Evolutionary conservation across 83 land plant species (phyloP).

Genomic region (Picea abies): DNA sequence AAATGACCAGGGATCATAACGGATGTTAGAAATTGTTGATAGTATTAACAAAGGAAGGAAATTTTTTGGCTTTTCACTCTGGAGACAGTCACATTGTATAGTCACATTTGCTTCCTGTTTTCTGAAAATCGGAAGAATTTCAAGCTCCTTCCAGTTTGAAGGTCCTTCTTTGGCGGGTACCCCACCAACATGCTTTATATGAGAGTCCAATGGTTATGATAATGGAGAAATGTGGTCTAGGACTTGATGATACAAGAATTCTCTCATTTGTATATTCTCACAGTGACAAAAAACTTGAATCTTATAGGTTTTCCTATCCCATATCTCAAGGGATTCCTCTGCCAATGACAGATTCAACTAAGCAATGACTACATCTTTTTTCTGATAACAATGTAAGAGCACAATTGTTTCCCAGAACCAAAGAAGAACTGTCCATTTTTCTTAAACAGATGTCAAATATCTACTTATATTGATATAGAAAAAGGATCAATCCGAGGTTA

Average conservation of each 20-base stretch:
- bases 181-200: constrained; percentile 93
- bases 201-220: constrained; percentile 84
- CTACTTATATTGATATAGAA: no score
- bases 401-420: constrained; percentile 71
- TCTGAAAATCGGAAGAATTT: constrained; percentile 41
- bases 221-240: constrained; percentile 54
- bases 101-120: constrained; percentile 62
- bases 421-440: constrained; percentile 63
- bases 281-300: constrained; percentile 60
- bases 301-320: constrained; percentile 48
- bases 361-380: constrained; percentile 75
- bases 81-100: constrained; percentile 93
- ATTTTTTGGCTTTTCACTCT: constrained; percentile 81
- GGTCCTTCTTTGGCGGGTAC: constrained; percentile 90
- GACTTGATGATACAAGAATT: constrained; percentile 41
- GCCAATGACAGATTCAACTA: constrained; percentile 71
- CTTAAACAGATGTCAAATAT: constrained; percentile 41
- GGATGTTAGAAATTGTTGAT: constrained; percentile 87
- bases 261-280: constrained; percentile 80
- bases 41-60: constrained; percentile 80
- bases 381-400: constrained; percentile 60
- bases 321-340: constrained; percentile 60
- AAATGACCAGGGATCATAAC: constrained; percentile 93
- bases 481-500: no score
- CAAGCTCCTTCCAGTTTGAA: constrained; percentile 36